Percentiles rank a stretch among this genome's conserved stretches.
Conservation (phyloP, 352 stramenopile species). For the Globisporangium perplexum region DNA sequence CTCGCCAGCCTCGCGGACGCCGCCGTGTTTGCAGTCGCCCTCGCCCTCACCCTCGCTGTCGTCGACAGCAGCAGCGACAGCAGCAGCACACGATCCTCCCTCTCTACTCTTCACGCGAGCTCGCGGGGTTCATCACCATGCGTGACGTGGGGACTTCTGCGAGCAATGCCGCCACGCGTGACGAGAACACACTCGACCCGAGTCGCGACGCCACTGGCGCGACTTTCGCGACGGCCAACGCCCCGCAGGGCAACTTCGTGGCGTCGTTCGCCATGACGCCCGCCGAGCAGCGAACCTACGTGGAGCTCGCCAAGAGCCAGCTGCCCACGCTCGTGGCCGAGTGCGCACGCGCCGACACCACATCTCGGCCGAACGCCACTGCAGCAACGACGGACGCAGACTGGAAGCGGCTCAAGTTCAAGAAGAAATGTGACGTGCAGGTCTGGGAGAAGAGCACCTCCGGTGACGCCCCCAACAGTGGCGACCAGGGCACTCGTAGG, state of each 20-base stretch:
- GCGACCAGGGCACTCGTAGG: not conserved
- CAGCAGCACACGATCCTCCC: not conserved
- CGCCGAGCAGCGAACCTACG: slow-evolving; percentile 28
- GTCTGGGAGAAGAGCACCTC: slow-evolving; percentile 54
- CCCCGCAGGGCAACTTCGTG: slow-evolving; percentile 36
- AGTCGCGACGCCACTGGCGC: not conserved
- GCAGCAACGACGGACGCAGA: not conserved
- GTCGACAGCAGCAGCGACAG: too few species aligned
- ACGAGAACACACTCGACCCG: not conserved
- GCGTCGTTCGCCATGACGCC: slow-evolving; percentile 41
- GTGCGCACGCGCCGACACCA: slow-evolving; percentile 15
- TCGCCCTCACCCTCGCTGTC: not conserved
- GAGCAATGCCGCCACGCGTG: not conserved
- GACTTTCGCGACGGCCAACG: not conserved
- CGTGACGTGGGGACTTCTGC: not conserved
- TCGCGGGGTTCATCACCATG: not conserved
- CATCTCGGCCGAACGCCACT: not conserved
- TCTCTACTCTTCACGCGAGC: not conserved
- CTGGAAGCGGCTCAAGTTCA: slow-evolving; percentile 30
- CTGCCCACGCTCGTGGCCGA: slow-evolving; percentile 28
- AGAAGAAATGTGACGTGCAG: slow-evolving; percentile 21
- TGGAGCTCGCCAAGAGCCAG: slow-evolving; percentile 19
- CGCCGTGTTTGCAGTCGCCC: too few species aligned
- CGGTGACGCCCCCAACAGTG: not conserved
- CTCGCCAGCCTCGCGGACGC: too few species aligned